phyloP scores from a whole-genome alignment of 305 asterid species.

The Galium porrigens region DNA sequence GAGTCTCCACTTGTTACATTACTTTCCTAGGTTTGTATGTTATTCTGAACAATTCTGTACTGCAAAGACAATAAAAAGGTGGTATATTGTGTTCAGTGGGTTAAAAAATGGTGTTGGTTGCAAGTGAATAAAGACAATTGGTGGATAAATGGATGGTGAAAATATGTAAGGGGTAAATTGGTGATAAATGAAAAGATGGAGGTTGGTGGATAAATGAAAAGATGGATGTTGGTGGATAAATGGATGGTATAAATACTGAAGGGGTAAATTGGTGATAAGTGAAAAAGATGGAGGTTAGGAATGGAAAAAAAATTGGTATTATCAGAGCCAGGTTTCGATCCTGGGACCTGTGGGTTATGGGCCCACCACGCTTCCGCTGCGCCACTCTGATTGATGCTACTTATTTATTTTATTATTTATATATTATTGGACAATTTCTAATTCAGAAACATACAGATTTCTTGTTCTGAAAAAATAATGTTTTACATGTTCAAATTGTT shows the following conservation, averaged over 20 bases:
- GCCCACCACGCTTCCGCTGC: slow-evolving; percentile 95
- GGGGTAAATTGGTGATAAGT: no score
- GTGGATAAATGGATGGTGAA: neutral
- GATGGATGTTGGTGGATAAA: no score
- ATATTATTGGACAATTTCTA: neutral
- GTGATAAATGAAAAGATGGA: neutral
- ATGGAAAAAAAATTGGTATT: neutral
- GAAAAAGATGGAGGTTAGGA: neutral
- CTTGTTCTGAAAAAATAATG: neutral
- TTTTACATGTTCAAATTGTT: neutral
- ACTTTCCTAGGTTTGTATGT: neutral
- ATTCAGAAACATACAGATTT: no score
- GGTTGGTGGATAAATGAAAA: no score
- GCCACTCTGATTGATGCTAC: slow-evolving; percentile 47
- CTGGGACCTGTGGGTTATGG: slow-evolving; percentile 85
- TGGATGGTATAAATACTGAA: no score
- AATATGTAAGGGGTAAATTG: neutral
- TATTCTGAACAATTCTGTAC: neutral
- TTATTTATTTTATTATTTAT: no score
- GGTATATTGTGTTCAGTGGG: no score
- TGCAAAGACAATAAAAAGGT: neutral
- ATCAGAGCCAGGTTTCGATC: slow-evolving; percentile 61
- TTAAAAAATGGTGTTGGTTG: no score
- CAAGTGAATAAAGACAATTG: no score
- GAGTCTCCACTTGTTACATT: neutral